Conservation (phyloP, 495 filamentous ascomycete species). For the Hyaloscypha hepaticicola region DNA sequence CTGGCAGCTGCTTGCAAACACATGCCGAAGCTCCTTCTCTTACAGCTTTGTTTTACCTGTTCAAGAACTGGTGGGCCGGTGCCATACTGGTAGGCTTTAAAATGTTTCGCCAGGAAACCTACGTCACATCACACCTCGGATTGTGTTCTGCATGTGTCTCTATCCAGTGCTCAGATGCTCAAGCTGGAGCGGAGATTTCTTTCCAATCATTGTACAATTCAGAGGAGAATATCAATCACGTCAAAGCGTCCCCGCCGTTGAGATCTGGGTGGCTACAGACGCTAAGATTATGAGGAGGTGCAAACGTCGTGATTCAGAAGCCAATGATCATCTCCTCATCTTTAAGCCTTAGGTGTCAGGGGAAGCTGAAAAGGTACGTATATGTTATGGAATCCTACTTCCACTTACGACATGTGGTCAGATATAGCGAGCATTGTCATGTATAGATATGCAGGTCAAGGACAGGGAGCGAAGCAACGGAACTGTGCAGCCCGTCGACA, state of each 20-base stretch:
- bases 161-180: neutral
- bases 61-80: neutral
- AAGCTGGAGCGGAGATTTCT: constrained; percentile 5
- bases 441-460: constrained; percentile 21
- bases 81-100: neutral
- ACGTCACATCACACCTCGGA: constrained; percentile 19
- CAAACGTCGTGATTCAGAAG: neutral
- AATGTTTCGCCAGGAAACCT: constrained; percentile 17
- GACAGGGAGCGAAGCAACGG: constrained; percentile 18
- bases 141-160: constrained; percentile 8
- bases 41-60: neutral
- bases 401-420: neutral
- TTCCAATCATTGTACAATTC: neutral
- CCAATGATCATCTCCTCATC: neutral
- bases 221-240: neutral
- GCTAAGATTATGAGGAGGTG: neutral
- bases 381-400: neutral
- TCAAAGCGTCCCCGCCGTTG: constrained; percentile 21
- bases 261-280: constrained; percentile 7
- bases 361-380: neutral
- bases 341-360: neutral
- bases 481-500: constrained; percentile 15
- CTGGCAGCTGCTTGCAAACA: neutral
- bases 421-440: constrained; percentile 10
- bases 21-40: neutral